These are phyloP conservation scores for Pythium rhizo-oryzae DNA, from an alignment of 352 stramenopile species.

Conservation along the genomic window DNA sequence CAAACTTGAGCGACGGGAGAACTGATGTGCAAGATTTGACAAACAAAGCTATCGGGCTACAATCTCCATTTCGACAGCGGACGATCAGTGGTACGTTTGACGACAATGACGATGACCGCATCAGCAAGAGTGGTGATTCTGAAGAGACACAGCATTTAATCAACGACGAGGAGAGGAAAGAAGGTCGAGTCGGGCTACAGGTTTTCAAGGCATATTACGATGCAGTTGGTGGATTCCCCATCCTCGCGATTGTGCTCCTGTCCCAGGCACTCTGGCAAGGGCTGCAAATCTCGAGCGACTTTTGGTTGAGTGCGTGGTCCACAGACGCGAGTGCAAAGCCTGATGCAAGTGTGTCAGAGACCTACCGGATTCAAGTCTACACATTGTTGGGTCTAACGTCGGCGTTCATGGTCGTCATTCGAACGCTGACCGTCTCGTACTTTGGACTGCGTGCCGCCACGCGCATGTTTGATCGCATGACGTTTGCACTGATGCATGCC, in stretches of 20 bases:
- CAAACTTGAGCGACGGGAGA: neutral
- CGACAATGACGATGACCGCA: neutral
- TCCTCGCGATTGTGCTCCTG: slow-evolving; percentile 42
- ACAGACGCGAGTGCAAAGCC: neutral
- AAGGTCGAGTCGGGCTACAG: neutral
- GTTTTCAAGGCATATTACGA: slow-evolving; percentile 31
- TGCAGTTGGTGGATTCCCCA: slow-evolving; percentile 41
- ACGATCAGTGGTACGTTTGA: slow-evolving; percentile 4
- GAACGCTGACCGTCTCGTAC: neutral
- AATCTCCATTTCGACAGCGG: neutral
- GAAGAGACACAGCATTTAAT: too few relatives aligned
- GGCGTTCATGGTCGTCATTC: neutral
- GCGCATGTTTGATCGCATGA: slow-evolving; percentile 85
- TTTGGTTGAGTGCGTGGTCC: slow-evolving; percentile 91
- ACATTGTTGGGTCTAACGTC: neutral
- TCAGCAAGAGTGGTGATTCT: too few relatives aligned
- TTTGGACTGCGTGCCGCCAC: neutral
- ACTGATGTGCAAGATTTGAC: slow-evolving; percentile 2
- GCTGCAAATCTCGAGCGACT: slow-evolving; percentile 83
- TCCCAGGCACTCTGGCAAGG: slow-evolving; percentile 75
- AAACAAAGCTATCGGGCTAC: slow-evolving; percentile 6
- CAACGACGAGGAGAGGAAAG: neutral
- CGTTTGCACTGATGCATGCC: slow-evolving; percentile 75
- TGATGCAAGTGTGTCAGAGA: neutral
- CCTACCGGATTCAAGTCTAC: neutral